Evolutionary conservation across 495 filamentous ascomycete genomes (phyloP), one percentile per base, ranked within the genome.

Genomic region (Daldinia decipiens): DNA sequence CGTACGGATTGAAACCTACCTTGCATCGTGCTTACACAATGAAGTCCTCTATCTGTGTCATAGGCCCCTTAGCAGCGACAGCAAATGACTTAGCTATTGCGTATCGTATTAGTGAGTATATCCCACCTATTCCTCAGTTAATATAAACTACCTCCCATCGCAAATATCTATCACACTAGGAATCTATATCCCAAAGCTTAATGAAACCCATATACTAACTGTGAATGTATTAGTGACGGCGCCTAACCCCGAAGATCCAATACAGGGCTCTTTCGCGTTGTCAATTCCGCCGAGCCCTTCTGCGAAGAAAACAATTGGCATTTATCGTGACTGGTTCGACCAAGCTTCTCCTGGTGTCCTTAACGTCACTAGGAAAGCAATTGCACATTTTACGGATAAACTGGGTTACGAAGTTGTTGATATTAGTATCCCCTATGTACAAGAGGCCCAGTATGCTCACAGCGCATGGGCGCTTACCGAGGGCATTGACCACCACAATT

Each of bases 1-100:
- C 93, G 17, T 98, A 91, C 81, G 95, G 95, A 13, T 86, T 98
- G 36, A 98, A 98, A 76, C 87, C 94, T 1, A 90, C 87, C 4
- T 90, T 97, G 70, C 86, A 90, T 71, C 88, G 95, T n/a, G 82
- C 93, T 13, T 39, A 43, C 38, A 78, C 83, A 11, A 85, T 85
- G 66, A 89, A 86, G 26, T 84, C 86, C 4, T 88, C 86, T 17
- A 86, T 91, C 12, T 88, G 84, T 62, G 91, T 95, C 2, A 74
- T 86, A 27, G 95, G 94, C 0, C 95, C 95, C 13, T 85, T 98
- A 72, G 90, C 92, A 1, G 79, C 87, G 24, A 95, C 85, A 56
- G 93, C 92, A 74, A 83, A 88, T 26, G 95, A 97, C 73, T 86
- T 98, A n/a, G 88, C 91, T 64, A 85, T 93, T 51, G 89, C 92